phyloP scores from a whole-genome alignment of 257 asterid genomes.

The Orobanche coerulescens region DNA sequence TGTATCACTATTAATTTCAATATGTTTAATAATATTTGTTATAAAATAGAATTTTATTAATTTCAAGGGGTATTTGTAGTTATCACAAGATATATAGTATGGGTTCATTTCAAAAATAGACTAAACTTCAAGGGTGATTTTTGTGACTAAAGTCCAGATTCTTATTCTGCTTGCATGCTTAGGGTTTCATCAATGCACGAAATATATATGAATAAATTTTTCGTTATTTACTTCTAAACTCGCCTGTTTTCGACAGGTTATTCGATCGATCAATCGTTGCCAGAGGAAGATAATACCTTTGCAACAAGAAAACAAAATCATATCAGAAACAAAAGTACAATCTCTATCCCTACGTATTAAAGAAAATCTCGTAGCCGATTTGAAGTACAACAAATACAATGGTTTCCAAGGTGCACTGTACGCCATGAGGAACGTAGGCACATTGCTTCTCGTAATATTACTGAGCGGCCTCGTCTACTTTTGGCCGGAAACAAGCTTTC shows the following conservation, averaged over 20 bases:
- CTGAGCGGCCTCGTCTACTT: constrained; percentile 56
- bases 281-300: constrained; percentile 47
- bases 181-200: too few relatives aligned
- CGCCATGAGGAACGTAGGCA: constrained; percentile 63
- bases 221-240: too few relatives aligned
- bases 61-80: too few relatives aligned
- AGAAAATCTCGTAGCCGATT: constrained; percentile 34
- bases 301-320: constrained; percentile 54
- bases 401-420: constrained; percentile 63
- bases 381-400: constrained; percentile 55
- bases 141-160: too few relatives aligned
- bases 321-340: constrained; percentile 46
- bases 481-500: constrained; percentile 53
- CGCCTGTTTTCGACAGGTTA: too few relatives aligned
- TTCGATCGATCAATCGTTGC: constrained; percentile 53
- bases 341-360: constrained; percentile 41
- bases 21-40: too few relatives aligned
- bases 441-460: constrained; percentile 55
- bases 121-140: neutral
- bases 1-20: too few relatives aligned
- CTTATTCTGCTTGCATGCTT: too few relatives aligned
- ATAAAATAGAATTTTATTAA: too few relatives aligned
- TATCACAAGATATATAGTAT: too few relatives aligned
- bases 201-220: too few relatives aligned
- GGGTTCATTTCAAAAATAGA: too few relatives aligned